Conservation (phyloP, 129 eudicot species). For the Saposhnikovia divaricata region DNA sequence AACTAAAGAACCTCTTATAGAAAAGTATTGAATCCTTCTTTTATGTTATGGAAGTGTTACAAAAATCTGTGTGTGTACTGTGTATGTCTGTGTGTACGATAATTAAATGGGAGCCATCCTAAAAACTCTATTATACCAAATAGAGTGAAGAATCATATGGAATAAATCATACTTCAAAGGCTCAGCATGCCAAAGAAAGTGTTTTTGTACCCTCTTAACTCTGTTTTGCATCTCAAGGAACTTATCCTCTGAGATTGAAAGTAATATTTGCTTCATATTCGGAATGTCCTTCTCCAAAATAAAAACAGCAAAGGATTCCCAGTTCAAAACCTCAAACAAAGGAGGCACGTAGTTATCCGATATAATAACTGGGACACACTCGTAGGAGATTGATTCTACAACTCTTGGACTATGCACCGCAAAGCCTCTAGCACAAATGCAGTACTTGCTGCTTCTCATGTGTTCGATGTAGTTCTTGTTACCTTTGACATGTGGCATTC, state of each 20-base stretch:
- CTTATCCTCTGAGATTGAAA: conserved; percentile 40
- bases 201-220: conserved; percentile 47
- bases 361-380: conserved; percentile 64
- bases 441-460: conserved; percentile 68
- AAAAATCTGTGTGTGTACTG: not conserved
- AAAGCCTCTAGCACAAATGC: conserved; percentile 67
- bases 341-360: conserved; percentile 71
- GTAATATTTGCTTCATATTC: conserved; percentile 42
- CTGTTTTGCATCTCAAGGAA: conserved; percentile 56
- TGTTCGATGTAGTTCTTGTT: conserved; percentile 59
- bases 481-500: conserved; percentile 54
- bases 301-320: conserved; percentile 65
- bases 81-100: not conserved
- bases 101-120: conserved; percentile 8
- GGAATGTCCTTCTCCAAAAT: conserved; percentile 57
- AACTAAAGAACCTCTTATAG: too few relatives aligned
- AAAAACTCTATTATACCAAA: conserved; percentile 65
- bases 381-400: conserved; percentile 57
- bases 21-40: not conserved
- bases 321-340: conserved; percentile 56
- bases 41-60: not conserved
- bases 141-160: conserved; percentile 72
- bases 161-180: conserved; percentile 69
- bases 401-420: conserved; percentile 66
- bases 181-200: conserved; percentile 58